Percentiles rank a stretch among this genome's conserved stretches.
Evolutionary conservation across 2,329 filamentous ascomycete species (phyloP).

Genomic region (Alternaria sp.): DNA sequence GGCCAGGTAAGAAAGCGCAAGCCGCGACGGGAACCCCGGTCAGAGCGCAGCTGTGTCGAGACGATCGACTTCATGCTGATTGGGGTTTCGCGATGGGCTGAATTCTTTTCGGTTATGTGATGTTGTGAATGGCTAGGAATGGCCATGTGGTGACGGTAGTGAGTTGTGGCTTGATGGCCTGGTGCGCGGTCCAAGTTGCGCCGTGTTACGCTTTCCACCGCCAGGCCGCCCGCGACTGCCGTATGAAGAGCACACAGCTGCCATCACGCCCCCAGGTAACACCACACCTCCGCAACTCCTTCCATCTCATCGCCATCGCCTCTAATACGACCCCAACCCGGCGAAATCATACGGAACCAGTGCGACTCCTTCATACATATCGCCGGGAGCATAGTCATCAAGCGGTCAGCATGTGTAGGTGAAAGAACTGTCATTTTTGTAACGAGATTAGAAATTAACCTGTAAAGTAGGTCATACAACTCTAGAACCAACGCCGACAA

Average conservation of each 20-base stretch:
- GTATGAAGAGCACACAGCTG: neutral
- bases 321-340: neutral
- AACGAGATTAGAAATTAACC: slow-evolving; percentile 13
- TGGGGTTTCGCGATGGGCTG: neutral
- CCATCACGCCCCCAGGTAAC: neutral
- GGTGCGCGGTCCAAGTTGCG: neutral
- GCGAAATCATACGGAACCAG: neutral
- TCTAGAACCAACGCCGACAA: slow-evolving; percentile 4
- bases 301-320: neutral
- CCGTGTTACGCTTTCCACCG: neutral
- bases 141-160: neutral
- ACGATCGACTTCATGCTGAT: neutral
- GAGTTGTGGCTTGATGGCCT: neutral
- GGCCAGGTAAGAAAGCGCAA: neutral
- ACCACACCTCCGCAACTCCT: neutral
- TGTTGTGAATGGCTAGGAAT: neutral
- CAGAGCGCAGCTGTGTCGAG: neutral
- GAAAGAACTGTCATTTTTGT: neutral
- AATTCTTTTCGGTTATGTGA: neutral
- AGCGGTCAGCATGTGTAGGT: neutral
- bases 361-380: neutral
- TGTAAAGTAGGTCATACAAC: neutral
- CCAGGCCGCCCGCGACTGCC: neutral
- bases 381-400: neutral
- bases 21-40: neutral